These are phyloP conservation scores for Aspergillus taichungensis DNA, from an alignment of 495 filamentous ascomycete genomes.

Conservation along the genomic window DNA sequence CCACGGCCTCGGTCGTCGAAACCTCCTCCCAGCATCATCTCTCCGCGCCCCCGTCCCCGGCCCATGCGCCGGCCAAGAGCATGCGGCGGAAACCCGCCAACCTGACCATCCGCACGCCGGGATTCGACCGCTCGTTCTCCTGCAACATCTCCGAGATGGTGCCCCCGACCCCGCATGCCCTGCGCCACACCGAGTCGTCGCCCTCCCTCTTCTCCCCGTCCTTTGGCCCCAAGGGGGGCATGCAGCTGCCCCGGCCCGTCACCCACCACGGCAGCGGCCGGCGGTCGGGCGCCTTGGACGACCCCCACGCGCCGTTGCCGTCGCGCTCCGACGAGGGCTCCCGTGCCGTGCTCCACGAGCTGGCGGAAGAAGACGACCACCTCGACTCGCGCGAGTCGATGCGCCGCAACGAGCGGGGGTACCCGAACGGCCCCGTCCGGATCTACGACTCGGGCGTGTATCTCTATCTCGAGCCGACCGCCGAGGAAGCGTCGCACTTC, in stretches of 20 bases:
- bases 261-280: conserved; percentile 26
- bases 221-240: conserved; percentile 51
- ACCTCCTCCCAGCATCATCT: conserved; percentile 39
- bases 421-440: conserved; percentile 83
- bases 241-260: conserved; percentile 50
- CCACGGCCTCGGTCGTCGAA: conserved; percentile 39
- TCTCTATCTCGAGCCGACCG: conserved; percentile 83
- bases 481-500: conserved; percentile 74
- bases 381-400: conserved; percentile 67
- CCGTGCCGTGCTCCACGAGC: conserved; percentile 26
- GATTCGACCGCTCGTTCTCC: conserved; percentile 34
- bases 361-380: conserved; percentile 70
- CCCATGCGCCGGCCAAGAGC: conserved; percentile 70
- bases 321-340: conserved; percentile 19
- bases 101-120: conserved; percentile 59
- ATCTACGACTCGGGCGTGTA: conserved; percentile 93
- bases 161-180: conserved; percentile 43
- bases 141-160: conserved; percentile 28
- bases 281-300: conserved; percentile 18
- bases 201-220: conserved; percentile 55
- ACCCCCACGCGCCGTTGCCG: conserved; percentile 20
- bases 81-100: conserved; percentile 68
- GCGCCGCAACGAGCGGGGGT: conserved; percentile 56
- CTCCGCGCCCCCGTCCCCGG: conserved; percentile 73
- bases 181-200: conserved; percentile 63